phyloP scores from a whole-genome alignment of 139 green algal species.

The Trebouxia sp. region DNA sequence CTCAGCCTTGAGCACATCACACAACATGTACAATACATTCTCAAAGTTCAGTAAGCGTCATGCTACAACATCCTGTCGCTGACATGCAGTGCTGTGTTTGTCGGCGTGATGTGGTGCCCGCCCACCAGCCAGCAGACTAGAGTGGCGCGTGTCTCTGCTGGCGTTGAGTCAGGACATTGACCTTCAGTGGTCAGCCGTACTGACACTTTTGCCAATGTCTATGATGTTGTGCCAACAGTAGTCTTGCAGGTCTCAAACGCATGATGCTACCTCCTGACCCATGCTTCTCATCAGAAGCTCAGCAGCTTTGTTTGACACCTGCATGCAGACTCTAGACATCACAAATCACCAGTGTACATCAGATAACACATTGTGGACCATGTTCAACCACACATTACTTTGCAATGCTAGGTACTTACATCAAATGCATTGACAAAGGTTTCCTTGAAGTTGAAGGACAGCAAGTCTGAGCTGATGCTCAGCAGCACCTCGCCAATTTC shows the following conservation, averaged over 20 bases:
- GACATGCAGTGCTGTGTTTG: no score
- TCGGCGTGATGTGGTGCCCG: no score
- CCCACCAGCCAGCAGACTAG: no score
- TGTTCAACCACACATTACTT: neutral
- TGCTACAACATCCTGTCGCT: no score
- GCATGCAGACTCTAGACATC: neutral
- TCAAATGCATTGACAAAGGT: conserved; percentile 25
- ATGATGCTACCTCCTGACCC: conserved; percentile 13
- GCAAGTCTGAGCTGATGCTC: conserved; percentile 15
- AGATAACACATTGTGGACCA: neutral
- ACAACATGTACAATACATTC: no score
- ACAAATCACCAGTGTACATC: neutral
- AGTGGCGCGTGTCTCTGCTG: no score
- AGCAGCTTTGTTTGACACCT: conserved; percentile 26
- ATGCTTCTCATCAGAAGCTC: conserved; percentile 3
- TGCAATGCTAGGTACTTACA: neutral
- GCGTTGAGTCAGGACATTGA: no score
- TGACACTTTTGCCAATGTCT: no score
- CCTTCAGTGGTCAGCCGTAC: no score
- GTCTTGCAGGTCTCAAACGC: neutral
- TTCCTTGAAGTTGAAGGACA: conserved; percentile 20
- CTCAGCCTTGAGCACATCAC: no score
- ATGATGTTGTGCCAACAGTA: neutral
- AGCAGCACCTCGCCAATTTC: conserved; percentile 7
- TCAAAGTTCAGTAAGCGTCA: no score